These are phyloP conservation scores for Phoma sp. DNA, from an alignment of 2,329 filamentous ascomycete genomes.

Conservation along the genomic window DNA sequence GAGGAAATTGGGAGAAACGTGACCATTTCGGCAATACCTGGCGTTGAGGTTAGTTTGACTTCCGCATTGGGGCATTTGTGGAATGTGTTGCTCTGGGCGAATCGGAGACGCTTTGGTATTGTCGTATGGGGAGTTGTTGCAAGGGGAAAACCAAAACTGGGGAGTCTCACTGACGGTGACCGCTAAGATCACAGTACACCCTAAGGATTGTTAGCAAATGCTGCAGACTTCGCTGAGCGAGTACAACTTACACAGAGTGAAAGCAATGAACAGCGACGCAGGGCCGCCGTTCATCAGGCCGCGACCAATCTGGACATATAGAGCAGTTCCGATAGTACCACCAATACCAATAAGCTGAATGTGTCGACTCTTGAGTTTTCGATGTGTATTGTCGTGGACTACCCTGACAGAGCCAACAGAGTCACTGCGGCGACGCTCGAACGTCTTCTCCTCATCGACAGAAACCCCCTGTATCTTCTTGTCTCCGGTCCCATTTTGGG, in stretches of 20 bases:
- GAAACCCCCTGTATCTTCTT: conserved; percentile 19
- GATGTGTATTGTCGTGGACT: conserved; percentile 51
- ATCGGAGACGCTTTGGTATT: conserved; percentile 22
- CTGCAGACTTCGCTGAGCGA: background rate
- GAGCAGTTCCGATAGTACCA: conserved; percentile 57
- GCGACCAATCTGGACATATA: conserved; percentile 57
- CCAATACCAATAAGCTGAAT: conserved; percentile 58
- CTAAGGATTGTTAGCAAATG: conserved; percentile 26
- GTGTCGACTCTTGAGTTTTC: conserved; percentile 56
- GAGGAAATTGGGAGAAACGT: conserved; percentile 79
- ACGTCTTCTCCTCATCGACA: conserved; percentile 39
- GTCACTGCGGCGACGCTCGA: conserved; percentile 34
- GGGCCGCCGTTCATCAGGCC: conserved; percentile 57
- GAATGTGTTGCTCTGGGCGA: conserved; percentile 24
- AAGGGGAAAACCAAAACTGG: conserved; percentile 23
- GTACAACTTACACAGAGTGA: conserved; percentile 51
- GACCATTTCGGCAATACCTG: conserved; percentile 75
- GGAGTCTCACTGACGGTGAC: conserved; percentile 50
- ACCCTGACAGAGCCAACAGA: conserved; percentile 36
- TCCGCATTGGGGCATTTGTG: conserved; percentile 12
- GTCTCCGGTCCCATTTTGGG: conserved; percentile 14
- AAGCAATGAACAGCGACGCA: conserved; percentile 56
- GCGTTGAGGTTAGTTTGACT: conserved; percentile 25
- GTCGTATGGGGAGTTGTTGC: conserved; percentile 34
- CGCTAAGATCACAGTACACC: conserved; percentile 52